phyloP scores from a whole-genome alignment of 2,329 filamentous ascomycete species.

The Paecilomyces sp. region DNA sequence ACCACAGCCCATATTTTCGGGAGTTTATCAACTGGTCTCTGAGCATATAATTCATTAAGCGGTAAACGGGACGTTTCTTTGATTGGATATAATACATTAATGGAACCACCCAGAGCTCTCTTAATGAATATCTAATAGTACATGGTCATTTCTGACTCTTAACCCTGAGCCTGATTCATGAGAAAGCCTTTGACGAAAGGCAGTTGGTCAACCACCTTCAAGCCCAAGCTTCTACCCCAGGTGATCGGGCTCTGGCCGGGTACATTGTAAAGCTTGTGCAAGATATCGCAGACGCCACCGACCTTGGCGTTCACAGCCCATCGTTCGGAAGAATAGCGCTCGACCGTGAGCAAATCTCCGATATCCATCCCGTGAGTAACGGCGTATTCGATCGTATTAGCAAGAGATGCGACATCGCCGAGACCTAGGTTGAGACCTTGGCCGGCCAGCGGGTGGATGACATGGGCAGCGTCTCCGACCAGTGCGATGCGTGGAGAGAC shows the following conservation, averaged over 20 bases:
- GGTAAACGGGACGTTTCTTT: not conserved
- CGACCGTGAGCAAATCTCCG: conserved; percentile 68
- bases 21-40: not conserved
- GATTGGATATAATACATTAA: conserved; percentile 4
- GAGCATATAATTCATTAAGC: too few species aligned
- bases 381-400: conserved; percentile 65
- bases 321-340: conserved; percentile 71
- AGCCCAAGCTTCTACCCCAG: conserved; percentile 66
- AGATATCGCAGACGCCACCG: conserved; percentile 75
- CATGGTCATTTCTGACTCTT: not conserved
- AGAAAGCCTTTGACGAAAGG: conserved; percentile 73
- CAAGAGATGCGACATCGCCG: conserved; percentile 75
- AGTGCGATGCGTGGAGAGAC: conserved; percentile 83
- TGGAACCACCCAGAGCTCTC: not conserved
- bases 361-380: conserved; percentile 82
- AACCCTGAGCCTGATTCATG: conserved; percentile 59
- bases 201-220: conserved; percentile 68
- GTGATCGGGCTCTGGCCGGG: conserved; percentile 68
- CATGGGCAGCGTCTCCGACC: conserved; percentile 91
- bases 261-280: conserved; percentile 87
- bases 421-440: conserved; percentile 93
- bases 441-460: conserved; percentile 86
- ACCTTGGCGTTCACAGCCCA: conserved; percentile 75
- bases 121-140: not conserved
- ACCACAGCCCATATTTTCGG: not conserved